Base-by-base conservation (phyloP, 2,329 filamentous ascomycete species). In the Fusarium floridanum region DNA sequence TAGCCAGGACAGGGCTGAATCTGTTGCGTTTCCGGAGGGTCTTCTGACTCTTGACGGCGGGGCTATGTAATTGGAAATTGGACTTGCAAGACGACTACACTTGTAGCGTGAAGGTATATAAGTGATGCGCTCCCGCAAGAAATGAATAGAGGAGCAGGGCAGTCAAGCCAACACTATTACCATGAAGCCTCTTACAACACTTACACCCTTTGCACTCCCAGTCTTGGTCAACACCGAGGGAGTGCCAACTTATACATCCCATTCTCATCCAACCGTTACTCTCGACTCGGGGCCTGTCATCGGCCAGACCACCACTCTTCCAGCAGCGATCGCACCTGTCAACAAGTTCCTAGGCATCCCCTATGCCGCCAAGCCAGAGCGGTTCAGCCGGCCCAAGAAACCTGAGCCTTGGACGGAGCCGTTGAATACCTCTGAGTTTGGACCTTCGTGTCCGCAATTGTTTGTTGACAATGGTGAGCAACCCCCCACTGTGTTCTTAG, bases 281-380 rank as follows among this genome's bases (percentile, higher is more conserved):
- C 64, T 79, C 4, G 65, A 75, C 20, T 72, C 73, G 1, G 76
- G 78, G 0, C 70, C 60, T 6, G 43, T 79, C 6, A 20, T 74
- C 20, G 77, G 76, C 1, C 36, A 64, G 20, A 24, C 66, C 5
- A 75, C 72, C 2, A 60, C 24, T 29, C 69, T 80, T 1, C 77
- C 76, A 2, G 48, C 62, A 10, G 70, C 66, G 6, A 41, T 68
- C 17, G 64, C 65, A 0, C 71, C 71, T 1, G 72, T 78, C 2
- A 72, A 75, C 37, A 76, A 74, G 59, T 78, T 75, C 29, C 61
- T 80, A 0, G 75, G 74, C 5, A 74, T 80, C 24, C 76, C 75
- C 0, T 79, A 76, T 34, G 73, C 76, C 0, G 68, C 67, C 0
- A 65, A 61, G 8, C 74, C 77, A 1, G 43, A 74, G 12, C 68